Percentiles rank a stretch among this genome's conserved stretches.
phyloP scores from a whole-genome alignment of 257 asterid species.

The Cynanchum wilfordii region DNA sequence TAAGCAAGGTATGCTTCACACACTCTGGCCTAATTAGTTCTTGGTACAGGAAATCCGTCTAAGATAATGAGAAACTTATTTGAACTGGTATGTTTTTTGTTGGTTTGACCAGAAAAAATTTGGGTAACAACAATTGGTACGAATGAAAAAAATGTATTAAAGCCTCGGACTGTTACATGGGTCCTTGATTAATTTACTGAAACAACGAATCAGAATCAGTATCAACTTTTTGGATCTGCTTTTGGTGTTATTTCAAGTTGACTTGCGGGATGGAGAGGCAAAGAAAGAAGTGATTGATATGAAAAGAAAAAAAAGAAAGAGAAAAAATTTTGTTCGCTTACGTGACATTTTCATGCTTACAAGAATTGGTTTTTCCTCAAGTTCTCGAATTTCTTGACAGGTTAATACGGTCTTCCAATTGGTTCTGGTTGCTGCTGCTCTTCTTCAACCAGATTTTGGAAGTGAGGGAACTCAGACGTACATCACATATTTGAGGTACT shows the following conservation, averaged over 20 bases:
- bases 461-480: constrained; percentile 59
- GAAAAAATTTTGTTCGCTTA: background rate
- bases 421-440: constrained; percentile 79
- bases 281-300: background rate
- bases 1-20: constrained; percentile 69
- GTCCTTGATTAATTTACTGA: background rate
- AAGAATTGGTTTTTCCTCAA: background rate
- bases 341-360: background rate
- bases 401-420: constrained; percentile 85
- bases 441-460: constrained; percentile 92
- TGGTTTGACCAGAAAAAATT: background rate
- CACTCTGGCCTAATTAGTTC: background rate
- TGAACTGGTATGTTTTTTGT: background rate
- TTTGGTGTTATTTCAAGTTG: background rate
- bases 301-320: background rate
- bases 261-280: background rate
- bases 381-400: constrained; percentile 30
- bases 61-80: background rate
- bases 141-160: background rate
- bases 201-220: background rate
- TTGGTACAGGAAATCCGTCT: background rate
- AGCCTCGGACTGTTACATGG: background rate
- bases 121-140: background rate
- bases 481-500: constrained; percentile 61
- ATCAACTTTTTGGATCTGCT: background rate